Percentiles rank a stretch among this genome's conserved stretches.
phyloP scores from a whole-genome alignment of 805 yeast species.

The Pichia membranifaciens region DNA sequence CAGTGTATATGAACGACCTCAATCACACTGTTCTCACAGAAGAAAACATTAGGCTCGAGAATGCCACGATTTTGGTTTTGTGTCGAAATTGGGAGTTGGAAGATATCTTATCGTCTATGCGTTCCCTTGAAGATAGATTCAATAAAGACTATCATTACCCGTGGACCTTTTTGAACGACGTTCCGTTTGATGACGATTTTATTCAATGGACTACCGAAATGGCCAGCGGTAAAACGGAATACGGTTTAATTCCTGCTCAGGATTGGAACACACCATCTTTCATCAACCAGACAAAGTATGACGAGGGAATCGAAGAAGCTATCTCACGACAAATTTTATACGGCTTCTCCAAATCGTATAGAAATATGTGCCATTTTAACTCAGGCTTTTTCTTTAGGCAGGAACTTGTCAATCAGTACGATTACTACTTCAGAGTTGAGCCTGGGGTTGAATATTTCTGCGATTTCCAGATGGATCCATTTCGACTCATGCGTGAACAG shows the following conservation, averaged over 20 bases:
- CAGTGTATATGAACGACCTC: conserved; percentile 20
- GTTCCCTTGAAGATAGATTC: conserved; percentile 72
- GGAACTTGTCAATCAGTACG: conserved; percentile 61
- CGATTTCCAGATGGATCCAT: conserved; percentile 85
- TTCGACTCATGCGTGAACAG: conserved; percentile 69
- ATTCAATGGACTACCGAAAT: conserved; percentile 52
- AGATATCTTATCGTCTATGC: conserved; percentile 69
- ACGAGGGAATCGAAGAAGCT: conserved; percentile 40
- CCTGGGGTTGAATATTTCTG: conserved; percentile 87
- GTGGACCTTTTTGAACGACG: conserved; percentile 77
- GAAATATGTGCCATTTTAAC: conserved; percentile 95
- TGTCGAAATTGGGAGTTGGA: conserved; percentile 75
- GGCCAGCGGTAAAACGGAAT: conserved; percentile 63
- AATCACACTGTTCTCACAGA: background rate
- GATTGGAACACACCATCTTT: conserved; percentile 77
- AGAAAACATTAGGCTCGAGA: conserved; percentile 45
- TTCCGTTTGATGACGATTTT: conserved; percentile 58
- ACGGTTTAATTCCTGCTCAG: conserved; percentile 56
- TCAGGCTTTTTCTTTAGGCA: conserved; percentile 88
- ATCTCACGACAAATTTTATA: conserved; percentile 51
- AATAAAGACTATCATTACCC: conserved; percentile 61
- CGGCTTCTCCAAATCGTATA: conserved; percentile 60
- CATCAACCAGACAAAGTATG: conserved; percentile 55
- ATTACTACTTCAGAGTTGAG: conserved; percentile 93
- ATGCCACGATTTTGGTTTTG: conserved; percentile 84